phyloP scores from a whole-genome alignment of 192 early-diverging fungal genomes.

The Mortierella hygrophila region DNA sequence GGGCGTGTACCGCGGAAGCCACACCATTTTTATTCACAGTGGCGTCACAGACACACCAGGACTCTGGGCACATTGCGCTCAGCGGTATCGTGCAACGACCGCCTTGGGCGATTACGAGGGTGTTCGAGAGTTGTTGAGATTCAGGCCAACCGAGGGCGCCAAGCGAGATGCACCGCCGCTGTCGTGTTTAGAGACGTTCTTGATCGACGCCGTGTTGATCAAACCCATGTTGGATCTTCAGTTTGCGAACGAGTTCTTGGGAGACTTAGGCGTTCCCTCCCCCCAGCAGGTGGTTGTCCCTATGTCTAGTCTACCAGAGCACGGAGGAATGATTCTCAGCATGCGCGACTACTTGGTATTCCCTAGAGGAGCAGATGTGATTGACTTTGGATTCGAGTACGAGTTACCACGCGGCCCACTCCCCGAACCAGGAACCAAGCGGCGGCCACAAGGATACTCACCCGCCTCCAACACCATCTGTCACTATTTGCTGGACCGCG shows the following conservation, averaged over 20 bases:
- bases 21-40: conserved; percentile 74
- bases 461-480: conserved; percentile 54
- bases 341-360: conserved; percentile 75
- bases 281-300: conserved; percentile 71
- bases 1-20: conserved; percentile 80
- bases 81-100: conserved; percentile 76
- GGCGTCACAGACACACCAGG: conserved; percentile 72
- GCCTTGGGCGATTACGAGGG: conserved; percentile 79
- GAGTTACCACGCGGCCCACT: conserved; percentile 40
- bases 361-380: conserved; percentile 53
- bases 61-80: conserved; percentile 76
- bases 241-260: conserved; percentile 66
- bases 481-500: conserved; percentile 79
- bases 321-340: conserved; percentile 80
- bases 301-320: conserved; percentile 77
- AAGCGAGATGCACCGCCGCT: conserved; percentile 71
- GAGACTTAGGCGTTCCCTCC: conserved; percentile 56
- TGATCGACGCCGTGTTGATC: conserved; percentile 76
- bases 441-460: conserved; percentile 47
- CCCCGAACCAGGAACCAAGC: conserved; percentile 38
- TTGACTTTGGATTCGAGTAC: conserved; percentile 57
- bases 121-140: conserved; percentile 69
- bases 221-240: conserved; percentile 59
- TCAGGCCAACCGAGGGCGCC: conserved; percentile 66
- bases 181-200: conserved; percentile 68